Evolutionary conservation across 2,329 filamentous ascomycete species (phyloP), one percentile per base, ranked within the genome.

Genomic region (Dendryphion nanum): DNA sequence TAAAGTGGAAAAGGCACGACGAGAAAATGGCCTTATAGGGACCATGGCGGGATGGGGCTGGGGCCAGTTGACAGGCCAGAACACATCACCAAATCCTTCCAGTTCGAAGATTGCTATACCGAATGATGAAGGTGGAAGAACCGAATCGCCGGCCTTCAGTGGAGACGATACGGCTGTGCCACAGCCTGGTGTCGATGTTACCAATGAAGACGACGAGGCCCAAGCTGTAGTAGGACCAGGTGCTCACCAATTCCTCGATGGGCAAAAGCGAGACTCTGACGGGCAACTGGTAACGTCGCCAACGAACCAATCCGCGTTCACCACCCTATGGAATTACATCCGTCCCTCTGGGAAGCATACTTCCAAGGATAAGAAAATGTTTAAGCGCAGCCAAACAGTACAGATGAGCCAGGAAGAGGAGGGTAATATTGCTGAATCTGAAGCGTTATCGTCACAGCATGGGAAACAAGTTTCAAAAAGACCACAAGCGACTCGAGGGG

Each of bases 1-100:
- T 4, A 84, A 89, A 26, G 93, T 98, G 2, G 89, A 97, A 50
- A 98, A 98, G 66, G 91, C 93, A 8, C 80, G 91, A 16, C 75
- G 93, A 61, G 91, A 95, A 61, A 95, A 90, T 44, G 91, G 91
- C 1, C 72, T 97, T 18, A 87, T 98, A 24, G 90, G 94, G 37
- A 95, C 90, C 0, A 82, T 97, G 47, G 89, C 93, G 19, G 88
- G 87, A 38, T 96, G 91, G 76, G 91, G 93, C 2, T 96, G 90
- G 86, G 87, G 89, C 6, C 93, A 98, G 65, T 70, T 98, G 40
- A 96, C 88, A 2, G 81, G 81, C 5, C 74, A 79, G 26, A 82
- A 79, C 52, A 73, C 76, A 8, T 77, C 71, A 33, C 69, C 83
- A n/a, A 86, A 80, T 47, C 72, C 77, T 56, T 73, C 69, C 47